phyloP scores from a whole-genome alignment of 2,329 filamentous ascomycete species.

The Curvularia eragrostidis region DNA sequence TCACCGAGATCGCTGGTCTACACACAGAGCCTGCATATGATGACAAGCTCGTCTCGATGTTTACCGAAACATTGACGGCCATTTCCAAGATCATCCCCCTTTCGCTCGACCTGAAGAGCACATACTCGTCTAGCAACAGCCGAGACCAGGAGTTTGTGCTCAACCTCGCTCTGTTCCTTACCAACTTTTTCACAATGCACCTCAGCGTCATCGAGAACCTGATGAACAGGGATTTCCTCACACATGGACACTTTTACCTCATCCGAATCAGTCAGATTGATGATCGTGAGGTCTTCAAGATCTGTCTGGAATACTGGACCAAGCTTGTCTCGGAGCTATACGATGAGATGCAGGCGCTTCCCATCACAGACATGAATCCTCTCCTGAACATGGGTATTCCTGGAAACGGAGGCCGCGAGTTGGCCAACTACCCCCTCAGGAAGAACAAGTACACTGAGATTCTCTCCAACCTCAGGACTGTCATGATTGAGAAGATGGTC shows the following conservation, averaged over 20 bases:
- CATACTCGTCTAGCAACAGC: constrained; percentile 89
- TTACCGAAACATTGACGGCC: constrained; percentile 91
- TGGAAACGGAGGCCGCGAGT: constrained; percentile 84
- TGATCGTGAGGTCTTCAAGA: constrained; percentile 99
- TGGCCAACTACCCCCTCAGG: constrained; percentile 88
- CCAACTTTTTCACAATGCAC: constrained; percentile 96
- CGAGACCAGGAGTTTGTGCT: constrained; percentile 97
- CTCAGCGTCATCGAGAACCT: constrained; percentile 93
- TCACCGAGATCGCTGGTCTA: constrained; percentile 95
- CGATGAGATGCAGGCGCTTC: constrained; percentile 97
- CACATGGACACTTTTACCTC: constrained; percentile 96
- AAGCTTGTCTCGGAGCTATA: constrained; percentile 98
- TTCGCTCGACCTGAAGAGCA: constrained; percentile 85
- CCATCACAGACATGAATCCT: constrained; percentile 90
- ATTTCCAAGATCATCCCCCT: constrained; percentile 94
- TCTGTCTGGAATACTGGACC: constrained; percentile 98
- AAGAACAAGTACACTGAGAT: constrained; percentile 99
- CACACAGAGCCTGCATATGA: constrained; percentile 89
- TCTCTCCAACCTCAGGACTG: constrained; percentile 88
- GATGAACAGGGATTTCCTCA: constrained; percentile 91
- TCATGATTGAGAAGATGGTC: constrained; percentile 99
- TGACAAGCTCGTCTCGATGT: constrained; percentile 97
- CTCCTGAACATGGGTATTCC: constrained; percentile 79
- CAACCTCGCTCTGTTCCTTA: constrained; percentile 93
- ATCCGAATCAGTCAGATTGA: constrained; percentile 99